Evolutionary conservation across 2,329 filamentous ascomycete species (phyloP), one percentile per base, ranked within the genome.

Genomic region (Didymella sp.): DNA sequence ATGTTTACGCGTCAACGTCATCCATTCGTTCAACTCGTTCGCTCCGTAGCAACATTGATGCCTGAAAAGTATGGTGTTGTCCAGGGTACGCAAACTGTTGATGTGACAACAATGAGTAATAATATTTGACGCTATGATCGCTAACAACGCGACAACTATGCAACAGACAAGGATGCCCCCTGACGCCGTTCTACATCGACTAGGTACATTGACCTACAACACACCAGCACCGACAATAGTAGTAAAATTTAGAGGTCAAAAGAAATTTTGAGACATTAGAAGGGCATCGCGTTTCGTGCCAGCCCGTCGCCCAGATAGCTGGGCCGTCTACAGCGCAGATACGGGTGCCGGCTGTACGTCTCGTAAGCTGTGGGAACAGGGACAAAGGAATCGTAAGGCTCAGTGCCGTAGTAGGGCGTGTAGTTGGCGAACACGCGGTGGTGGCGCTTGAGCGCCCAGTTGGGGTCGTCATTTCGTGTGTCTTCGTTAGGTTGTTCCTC

Each of bases 311-410:
- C 60, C n/a, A 63, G 40, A 46, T 73, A 73, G 45, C 59, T 63
- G n/a, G 70, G 69, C 51, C 62, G 46, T 47, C 55, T 44, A 56
- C 64, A 67, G n/a, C 51, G 52, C 38, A 62, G 54, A 43, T 17
- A 49, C 13, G 63, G 64, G 57, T 68, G 67, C 25, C 48, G 58
- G n/a, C 49, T 28, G 44, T 52, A 44, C 1, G 56, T 62, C 35
- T 58, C 53, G 55, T 72, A 72, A 19, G 24, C 60, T 2, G 30
- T n/a, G 11, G 57, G 35, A 28, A 74, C 58, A 22, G 72, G 72
- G 2, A 74, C 53, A 44, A 57, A 69, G 37, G 68, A 72, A 35
- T 61, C 56, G 54, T 72, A 73, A 8, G 67, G 70, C 50, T 54
- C 31, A 2, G 62, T 67, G 12, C 69, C 70, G 21, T 67, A 60